These are phyloP conservation scores for Talaromyces funiculosus DNA, from an alignment of 2,329 filamentous ascomycete species.

Conservation along the genomic window DNA sequence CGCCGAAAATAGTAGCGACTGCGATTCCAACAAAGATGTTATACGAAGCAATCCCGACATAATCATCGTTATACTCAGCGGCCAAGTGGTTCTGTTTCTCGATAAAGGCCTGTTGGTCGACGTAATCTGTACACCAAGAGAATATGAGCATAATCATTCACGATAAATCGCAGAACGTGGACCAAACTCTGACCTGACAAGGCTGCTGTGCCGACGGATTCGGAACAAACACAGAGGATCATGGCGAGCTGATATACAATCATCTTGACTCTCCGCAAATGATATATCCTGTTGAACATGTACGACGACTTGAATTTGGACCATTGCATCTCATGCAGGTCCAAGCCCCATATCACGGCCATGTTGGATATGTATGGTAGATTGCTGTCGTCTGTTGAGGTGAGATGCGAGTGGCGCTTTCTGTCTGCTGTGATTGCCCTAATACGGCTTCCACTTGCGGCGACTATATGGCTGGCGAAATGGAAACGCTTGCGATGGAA, in stretches of 20 bases:
- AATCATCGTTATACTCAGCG: constrained; percentile 51
- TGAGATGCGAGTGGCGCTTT: not conserved
- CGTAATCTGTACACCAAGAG: constrained; percentile 52
- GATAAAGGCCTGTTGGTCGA: constrained; percentile 49
- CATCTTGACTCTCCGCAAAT: constrained; percentile 54
- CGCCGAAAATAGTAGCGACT: constrained; percentile 54
- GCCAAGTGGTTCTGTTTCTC: constrained; percentile 35
- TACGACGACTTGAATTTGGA: constrained; percentile 52
- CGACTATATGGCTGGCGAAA: not conserved
- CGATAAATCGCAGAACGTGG: not conserved
- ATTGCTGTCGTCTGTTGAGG: not conserved
- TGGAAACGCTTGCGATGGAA: not conserved
- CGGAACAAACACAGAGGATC: constrained; percentile 53
- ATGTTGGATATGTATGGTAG: constrained; percentile 20
- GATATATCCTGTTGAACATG: constrained; percentile 54
- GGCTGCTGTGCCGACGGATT: constrained; percentile 52
- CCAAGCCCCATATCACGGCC: constrained; percentile 53
- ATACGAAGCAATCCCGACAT: constrained; percentile 51
- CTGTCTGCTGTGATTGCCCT: not conserved
- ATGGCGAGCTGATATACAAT: constrained; percentile 56
- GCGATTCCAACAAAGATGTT: constrained; percentile 56
- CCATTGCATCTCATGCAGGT: constrained; percentile 55
- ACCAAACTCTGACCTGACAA: constrained; percentile 42
- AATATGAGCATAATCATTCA: too few species aligned
- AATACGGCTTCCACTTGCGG: not conserved